Evolutionary conservation across 2,329 filamentous ascomycete genomes (phyloP).

Genomic region (Calonectria hongkongensis): DNA sequence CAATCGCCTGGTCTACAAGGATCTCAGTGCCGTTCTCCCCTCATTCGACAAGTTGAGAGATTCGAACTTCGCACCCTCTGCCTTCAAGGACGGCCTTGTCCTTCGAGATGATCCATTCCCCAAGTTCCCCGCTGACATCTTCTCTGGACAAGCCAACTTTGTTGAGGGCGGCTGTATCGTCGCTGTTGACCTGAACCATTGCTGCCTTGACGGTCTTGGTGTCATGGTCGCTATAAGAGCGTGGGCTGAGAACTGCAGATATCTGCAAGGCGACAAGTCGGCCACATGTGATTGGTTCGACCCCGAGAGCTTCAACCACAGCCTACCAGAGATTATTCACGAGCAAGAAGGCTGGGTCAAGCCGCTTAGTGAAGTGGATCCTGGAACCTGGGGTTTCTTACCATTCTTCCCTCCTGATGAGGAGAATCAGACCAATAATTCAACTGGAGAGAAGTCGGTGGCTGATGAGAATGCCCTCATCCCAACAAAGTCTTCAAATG

Average conservation of each 20-base stretch:
- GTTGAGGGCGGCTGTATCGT: slow-evolving; percentile 57
- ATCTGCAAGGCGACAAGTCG: slow-evolving; percentile 50
- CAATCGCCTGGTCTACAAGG: slow-evolving; percentile 50
- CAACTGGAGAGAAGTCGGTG: neutral
- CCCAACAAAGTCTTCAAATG: neutral
- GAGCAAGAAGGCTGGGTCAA: slow-evolving; percentile 50
- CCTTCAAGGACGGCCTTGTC: slow-evolving; percentile 54
- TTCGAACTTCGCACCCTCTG: slow-evolving; percentile 53
- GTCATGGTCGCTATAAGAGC: slow-evolving; percentile 54
- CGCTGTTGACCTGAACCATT: slow-evolving; percentile 52
- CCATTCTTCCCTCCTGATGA: slow-evolving; percentile 47
- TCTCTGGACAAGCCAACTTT: slow-evolving; percentile 58
- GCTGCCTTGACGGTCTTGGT: slow-evolving; percentile 56
- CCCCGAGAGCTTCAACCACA: slow-evolving; percentile 57
- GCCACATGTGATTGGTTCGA: slow-evolving; percentile 54
- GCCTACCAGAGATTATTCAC: slow-evolving; percentile 54
- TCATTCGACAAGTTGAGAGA: slow-evolving; percentile 53
- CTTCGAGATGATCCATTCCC: slow-evolving; percentile 49
- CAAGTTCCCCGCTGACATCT: slow-evolving; percentile 53
- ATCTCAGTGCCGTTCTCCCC: slow-evolving; percentile 52
- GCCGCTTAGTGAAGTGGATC: slow-evolving; percentile 52
- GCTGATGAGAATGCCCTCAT: neutral
- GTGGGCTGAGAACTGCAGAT: slow-evolving; percentile 58
- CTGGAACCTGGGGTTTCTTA: slow-evolving; percentile 53
- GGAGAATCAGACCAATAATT: neutral